These are phyloP conservation scores for Fusarium fujikuroi DNA, from an alignment of 2,329 filamentous ascomycete genomes.

Conservation along the genomic window DNA sequence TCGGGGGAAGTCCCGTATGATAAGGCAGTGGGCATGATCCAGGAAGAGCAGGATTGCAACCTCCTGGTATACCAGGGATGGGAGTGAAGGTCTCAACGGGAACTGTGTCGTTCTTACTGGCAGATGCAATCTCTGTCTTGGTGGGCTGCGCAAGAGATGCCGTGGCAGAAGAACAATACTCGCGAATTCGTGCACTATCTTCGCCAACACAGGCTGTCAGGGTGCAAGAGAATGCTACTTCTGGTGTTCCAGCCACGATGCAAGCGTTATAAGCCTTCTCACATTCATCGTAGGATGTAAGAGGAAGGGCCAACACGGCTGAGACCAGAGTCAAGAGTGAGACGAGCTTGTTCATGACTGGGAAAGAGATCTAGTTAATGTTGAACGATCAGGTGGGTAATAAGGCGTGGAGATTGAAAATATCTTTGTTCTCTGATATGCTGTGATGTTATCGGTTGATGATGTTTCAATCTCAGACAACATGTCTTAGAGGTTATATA, in stretches of 20 bases:
- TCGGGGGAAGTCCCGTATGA: slow-evolving; percentile 1
- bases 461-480: not conserved
- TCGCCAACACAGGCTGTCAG: not conserved
- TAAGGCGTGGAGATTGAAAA: no score
- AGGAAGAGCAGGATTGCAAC: slow-evolving; percentile 26
- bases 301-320: slow-evolving; percentile 5
- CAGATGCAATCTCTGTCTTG: slow-evolving; percentile 6
- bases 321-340: slow-evolving; percentile 13
- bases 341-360: slow-evolving; percentile 9
- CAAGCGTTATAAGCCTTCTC: not conserved
- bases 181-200: not conserved
- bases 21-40: slow-evolving; percentile 26
- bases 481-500: not conserved
- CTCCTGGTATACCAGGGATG: slow-evolving; percentile 18
- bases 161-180: slow-evolving; percentile 10
- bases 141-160: slow-evolving; percentile 6
- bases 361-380: not conserved
- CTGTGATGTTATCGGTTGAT: not conserved
- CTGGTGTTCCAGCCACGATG: not conserved
- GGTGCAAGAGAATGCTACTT: not conserved
- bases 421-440: not conserved
- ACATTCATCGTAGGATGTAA: slow-evolving; percentile 4
- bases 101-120: not conserved
- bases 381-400: not conserved
- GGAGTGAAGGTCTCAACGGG: slow-evolving; percentile 1